phyloP scores from a whole-genome alignment of 1,284 basidiomycete species.

The Tilletia caries region DNA sequence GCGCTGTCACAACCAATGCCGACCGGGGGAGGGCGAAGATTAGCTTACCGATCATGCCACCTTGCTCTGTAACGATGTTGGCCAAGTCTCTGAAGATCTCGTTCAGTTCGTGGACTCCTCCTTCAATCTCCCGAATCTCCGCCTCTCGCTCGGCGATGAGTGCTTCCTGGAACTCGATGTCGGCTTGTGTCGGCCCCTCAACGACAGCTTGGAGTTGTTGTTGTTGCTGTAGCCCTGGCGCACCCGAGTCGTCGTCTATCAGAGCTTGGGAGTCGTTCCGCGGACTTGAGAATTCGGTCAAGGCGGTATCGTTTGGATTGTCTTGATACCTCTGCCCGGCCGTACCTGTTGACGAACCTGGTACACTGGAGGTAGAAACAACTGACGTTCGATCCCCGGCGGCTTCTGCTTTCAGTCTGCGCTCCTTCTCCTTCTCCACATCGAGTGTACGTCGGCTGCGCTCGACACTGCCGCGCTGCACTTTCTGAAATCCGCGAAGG shows the following conservation, averaged over 20 bases:
- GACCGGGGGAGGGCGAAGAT: neutral
- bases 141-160: constrained; percentile 90
- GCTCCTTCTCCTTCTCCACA: constrained; percentile 58
- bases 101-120: constrained; percentile 90
- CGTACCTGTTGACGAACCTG: neutral
- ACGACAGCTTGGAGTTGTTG: constrained; percentile 38
- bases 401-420: constrained; percentile 1
- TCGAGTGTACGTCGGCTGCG: constrained; percentile 73
- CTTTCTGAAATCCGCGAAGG: constrained; percentile 82
- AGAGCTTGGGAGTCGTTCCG: constrained; percentile 4
- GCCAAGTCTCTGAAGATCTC: constrained; percentile 97
- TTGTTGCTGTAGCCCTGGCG: constrained; percentile 47
- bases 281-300: constrained; percentile 13
- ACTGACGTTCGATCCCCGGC: constrained; percentile 16
- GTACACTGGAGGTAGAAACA: constrained; percentile 13
- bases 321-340: constrained; percentile 14
- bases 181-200: constrained; percentile 63
- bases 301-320: constrained; percentile 10
- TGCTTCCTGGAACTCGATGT: constrained; percentile 93
- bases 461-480: constrained; percentile 84
- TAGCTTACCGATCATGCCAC: constrained; percentile 80
- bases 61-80: constrained; percentile 89
- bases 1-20: neutral
- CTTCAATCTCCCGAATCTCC: constrained; percentile 95
- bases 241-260: constrained; percentile 33